A percentile compares a stretch with the other conserved stretches of the same genome.
These are phyloP conservation scores for Boletus semigastroideus DNA, from an alignment of 1,284 basidiomycete species.

Conservation along the genomic window DNA sequence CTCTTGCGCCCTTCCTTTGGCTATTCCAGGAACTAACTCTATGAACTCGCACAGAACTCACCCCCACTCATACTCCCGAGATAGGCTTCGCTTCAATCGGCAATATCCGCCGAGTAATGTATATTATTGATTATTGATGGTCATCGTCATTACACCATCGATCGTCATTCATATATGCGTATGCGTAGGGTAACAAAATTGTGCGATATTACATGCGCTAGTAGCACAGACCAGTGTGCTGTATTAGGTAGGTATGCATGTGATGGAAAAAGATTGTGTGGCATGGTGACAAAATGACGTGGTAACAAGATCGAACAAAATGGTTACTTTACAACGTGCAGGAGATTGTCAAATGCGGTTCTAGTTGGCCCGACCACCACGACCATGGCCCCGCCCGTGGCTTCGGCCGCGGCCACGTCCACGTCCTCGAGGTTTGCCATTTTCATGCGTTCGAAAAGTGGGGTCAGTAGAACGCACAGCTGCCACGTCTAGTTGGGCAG, in stretches of 20 bases:
- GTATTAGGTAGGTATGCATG: conserved; percentile 28
- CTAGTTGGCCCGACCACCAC: conserved; percentile 17
- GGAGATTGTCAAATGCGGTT: conserved; percentile 2
- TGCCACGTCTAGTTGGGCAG: conserved; percentile 1
- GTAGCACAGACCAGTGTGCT: conserved; percentile 12
- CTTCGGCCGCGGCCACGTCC: conserved; percentile 32
- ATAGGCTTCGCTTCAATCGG: conserved; percentile 2
- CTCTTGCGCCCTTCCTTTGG: not conserved
- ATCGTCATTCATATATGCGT: conserved; percentile 21
- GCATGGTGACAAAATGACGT: conserved; percentile 23
- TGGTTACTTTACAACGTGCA: conserved; percentile 19
- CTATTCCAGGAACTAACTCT: not conserved
- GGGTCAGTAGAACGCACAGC: conserved; percentile 2
- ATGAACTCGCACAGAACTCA: no score
- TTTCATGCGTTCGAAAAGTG: conserved; percentile 8
- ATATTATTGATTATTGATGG: not conserved
- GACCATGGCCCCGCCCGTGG: conserved; percentile 24
- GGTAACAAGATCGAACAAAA: conserved; percentile 21
- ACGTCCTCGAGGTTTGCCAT: conserved; percentile 40
- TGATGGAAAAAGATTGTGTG: conserved; percentile 2
- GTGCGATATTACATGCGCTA: conserved; percentile 10
- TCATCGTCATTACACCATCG: conserved; percentile 15
- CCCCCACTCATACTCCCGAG: conserved; percentile 21
- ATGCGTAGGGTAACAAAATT: conserved; percentile 12
- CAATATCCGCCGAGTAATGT: not conserved